These are phyloP conservation scores for Dioscorea cayenensis DNA, from an alignment of 116 monocot species.

Conservation along the genomic window DNA sequence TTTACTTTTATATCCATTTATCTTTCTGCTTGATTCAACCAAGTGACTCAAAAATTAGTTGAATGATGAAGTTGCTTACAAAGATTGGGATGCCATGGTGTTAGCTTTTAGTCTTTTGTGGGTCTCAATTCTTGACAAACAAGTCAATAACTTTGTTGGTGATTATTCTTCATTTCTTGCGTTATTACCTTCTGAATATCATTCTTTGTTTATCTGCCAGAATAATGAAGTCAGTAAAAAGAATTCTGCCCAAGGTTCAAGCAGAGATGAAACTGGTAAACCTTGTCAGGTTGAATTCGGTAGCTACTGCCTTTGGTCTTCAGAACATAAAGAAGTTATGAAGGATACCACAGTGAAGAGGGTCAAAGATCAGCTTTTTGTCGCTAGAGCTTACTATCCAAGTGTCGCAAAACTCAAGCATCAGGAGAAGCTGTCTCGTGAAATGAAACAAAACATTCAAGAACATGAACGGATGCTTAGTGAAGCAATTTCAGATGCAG, in stretches of 20 bases:
- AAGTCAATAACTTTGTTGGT: neutral
- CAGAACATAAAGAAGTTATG: conserved; percentile 69
- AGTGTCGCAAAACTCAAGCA: conserved; percentile 78
- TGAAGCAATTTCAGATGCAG: conserved; percentile 74
- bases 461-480: conserved; percentile 85
- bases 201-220: neutral
- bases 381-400: conserved; percentile 88
- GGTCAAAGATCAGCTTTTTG: conserved; percentile 92
- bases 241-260: conserved; percentile 18
- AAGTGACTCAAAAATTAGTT: too few relatives aligned
- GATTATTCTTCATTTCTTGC: neutral
- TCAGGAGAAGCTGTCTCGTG: conserved; percentile 44
- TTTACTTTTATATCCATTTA: too few relatives aligned
- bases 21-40: too few relatives aligned
- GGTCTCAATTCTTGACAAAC: neutral
- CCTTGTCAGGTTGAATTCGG: conserved; percentile 78
- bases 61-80: too few relatives aligned
- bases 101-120: too few relatives aligned
- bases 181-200: neutral
- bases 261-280: conserved; percentile 38
- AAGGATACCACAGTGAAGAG: conserved; percentile 70
- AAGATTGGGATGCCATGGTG: too few relatives aligned
- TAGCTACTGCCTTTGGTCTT: conserved; percentile 95
- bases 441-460: conserved; percentile 88
- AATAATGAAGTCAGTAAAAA: conserved; percentile 1